Conservation (phyloP, 345 rosid species). For the Sisymbrium altissimum region DNA sequence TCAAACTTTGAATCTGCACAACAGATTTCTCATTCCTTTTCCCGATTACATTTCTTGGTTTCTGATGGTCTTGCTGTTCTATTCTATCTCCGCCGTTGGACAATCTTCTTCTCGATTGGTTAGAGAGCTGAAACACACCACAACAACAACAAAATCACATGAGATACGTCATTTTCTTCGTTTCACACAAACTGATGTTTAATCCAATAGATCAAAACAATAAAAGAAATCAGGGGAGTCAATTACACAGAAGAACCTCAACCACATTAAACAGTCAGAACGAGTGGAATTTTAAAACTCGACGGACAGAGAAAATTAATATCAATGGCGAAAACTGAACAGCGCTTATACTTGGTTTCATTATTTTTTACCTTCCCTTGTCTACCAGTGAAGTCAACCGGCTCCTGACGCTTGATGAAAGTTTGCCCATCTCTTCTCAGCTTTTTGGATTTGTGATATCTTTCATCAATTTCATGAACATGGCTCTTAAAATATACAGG, state of each 20-base stretch:
- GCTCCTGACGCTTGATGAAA: slow-evolving; percentile 38
- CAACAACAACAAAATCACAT: neutral
- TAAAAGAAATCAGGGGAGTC: neutral
- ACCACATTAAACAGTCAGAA: neutral
- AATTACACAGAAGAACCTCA: neutral
- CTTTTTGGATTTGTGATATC: slow-evolving; percentile 11
- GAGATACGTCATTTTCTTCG: neutral
- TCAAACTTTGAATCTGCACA: slow-evolving; percentile 14
- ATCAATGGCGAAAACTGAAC: too few relatives aligned
- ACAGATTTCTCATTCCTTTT: slow-evolving; percentile 19
- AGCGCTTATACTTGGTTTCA: neutral
- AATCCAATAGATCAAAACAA: neutral
- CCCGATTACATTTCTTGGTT: neutral
- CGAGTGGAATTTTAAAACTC: neutral
- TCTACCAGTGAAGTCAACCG: slow-evolving; percentile 43
- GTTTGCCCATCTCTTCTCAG: slow-evolving; percentile 35
- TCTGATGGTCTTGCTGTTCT: slow-evolving; percentile 7
- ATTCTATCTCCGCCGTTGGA: slow-evolving; percentile 20
- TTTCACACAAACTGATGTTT: neutral
- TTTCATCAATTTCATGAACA: slow-evolving; percentile 26
- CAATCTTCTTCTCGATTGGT: slow-evolving; percentile 15
- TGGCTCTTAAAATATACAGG: slow-evolving; percentile 22
- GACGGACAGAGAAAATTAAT: too few relatives aligned
- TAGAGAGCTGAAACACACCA: slow-evolving; percentile 11
- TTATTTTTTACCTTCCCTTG: slow-evolving; percentile 58